Conservation (phyloP, 768 basidiomycete genomes). For the Amanita pseudoporphyria region DNA sequence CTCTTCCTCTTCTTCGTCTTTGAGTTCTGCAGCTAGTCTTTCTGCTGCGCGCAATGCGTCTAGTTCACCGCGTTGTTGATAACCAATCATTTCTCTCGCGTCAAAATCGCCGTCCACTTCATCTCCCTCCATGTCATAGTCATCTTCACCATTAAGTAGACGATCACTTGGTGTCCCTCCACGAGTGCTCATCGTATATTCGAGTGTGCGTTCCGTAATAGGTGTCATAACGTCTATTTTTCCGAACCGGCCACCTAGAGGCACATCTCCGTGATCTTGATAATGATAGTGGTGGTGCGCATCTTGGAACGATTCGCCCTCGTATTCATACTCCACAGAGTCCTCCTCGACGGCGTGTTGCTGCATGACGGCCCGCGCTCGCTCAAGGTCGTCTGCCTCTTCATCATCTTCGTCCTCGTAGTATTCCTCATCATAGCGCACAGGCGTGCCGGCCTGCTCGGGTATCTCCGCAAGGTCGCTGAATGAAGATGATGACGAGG, state of each 20-base stretch:
- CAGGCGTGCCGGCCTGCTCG: conserved; percentile 10
- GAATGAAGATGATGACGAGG: conserved; percentile 6
- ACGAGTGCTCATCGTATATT: conserved; percentile 62
- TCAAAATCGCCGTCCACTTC: conserved; percentile 16
- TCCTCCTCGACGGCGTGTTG: conserved; percentile 2
- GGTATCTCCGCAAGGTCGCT: conserved; percentile 8
- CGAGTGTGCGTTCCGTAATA: conserved; percentile 90
- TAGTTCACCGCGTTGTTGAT: conserved; percentile 26
- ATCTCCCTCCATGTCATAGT: conserved; percentile 16
- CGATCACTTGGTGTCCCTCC: conserved; percentile 32
- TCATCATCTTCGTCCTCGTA: conserved; percentile 19
- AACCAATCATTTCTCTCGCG: conserved; percentile 14
- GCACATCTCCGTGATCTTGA: conserved; percentile 22
- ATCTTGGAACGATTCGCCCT: conserved; percentile 29
- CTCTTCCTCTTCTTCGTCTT: conserved; percentile 22
- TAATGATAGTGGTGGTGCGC: conserved; percentile 7
- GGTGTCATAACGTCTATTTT: conserved; percentile 94
- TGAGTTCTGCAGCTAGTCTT: conserved; percentile 41
- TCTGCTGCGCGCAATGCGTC: conserved; percentile 45
- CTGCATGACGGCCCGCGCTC: neutral
- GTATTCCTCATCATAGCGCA: conserved; percentile 22
- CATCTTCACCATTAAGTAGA: conserved; percentile 15
- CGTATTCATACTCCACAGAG: conserved; percentile 24
- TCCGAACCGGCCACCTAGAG: conserved; percentile 69
- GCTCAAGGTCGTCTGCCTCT: conserved; percentile 7